Base-by-base conservation (phyloP, 805 yeast genomes). In the Myxozyma monticola region DNA sequence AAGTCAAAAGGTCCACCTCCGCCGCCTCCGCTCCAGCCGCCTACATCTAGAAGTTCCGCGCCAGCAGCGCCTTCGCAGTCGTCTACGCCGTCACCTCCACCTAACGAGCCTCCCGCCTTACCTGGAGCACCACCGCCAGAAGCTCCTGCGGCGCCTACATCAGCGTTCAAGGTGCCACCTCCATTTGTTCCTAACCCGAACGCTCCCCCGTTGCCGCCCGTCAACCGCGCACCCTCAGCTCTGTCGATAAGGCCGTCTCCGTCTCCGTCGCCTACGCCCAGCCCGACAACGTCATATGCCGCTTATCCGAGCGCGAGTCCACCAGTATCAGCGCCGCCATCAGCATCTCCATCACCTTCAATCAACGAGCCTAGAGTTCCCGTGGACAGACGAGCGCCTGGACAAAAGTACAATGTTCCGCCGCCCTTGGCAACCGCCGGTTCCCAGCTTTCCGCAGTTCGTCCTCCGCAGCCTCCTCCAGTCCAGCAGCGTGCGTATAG, bases 41-140 rank as follows among this genome's bases (percentile, higher is more conserved):
- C 59, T 1, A 39, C 50, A 1, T 30, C 48, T 9, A 30, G 43
- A 18, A 37, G 26, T 18, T 17, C 51, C 5, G 26, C 50, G 15
- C 14, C 62, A 66, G 44, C 71, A 68, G 10, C 71, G 63, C 53
- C 58, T 66, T 6, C 56, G 2, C n/a, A n/a, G n/a, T n/a, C n/a
- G n/a, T n/a, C n/a, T n/a, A n/a, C n/a, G n/a, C n/a, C n/a, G n/a
- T 38, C 60, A 7, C 45, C 49, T 17, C 42, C 42, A 1, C 37
- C 49, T 14, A 28, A 14, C 14, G 31, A 28, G 9, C 14, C 31
- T 28, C 31, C 17, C 17, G 14, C 61, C n/a, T 42, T 68, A 42
- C 72, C 71, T 22, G 70, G 74, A 14, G 60, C 64, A 5, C 71
- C 70, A 0, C 71, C 75, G 1, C 74, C 77, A 2, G n/a, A n/a